phyloP scores from a whole-genome alignment of 2,329 filamentous ascomycete species.

The Alternaria triticimaculans region DNA sequence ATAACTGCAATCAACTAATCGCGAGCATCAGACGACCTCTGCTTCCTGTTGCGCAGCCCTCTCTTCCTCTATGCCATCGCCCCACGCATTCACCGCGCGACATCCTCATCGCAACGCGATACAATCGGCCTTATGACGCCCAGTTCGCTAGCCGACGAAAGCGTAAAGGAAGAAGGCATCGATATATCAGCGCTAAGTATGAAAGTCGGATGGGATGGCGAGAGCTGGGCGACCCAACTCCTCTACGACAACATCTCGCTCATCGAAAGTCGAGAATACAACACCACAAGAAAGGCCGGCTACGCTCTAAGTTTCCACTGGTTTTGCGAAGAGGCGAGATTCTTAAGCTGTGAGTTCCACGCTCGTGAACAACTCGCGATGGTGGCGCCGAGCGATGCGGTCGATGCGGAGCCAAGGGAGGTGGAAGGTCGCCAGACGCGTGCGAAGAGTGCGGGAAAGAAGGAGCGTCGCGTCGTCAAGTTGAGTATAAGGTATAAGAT shows the following conservation, averaged over 20 bases:
- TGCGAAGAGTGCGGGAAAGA: neutral
- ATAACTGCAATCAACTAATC: neutral
- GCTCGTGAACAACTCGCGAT: conserved; percentile 8
- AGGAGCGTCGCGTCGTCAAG: conserved; percentile 6
- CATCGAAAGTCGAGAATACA: conserved; percentile 13
- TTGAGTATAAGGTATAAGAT: conserved; percentile 9
- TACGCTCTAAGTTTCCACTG: conserved; percentile 13
- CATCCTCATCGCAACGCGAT: neutral
- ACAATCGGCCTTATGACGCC: neutral
- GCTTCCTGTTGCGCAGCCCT: conserved; percentile 12
- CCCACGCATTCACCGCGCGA: neutral
- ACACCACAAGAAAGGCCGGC: neutral
- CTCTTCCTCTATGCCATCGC: conserved; percentile 14
- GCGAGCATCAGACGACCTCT: conserved; percentile 5
- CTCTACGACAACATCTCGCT: conserved; percentile 1
- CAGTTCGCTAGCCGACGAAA: neutral
- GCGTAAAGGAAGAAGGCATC: neutral
- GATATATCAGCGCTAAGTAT: conserved; percentile 1
- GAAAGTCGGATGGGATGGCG: conserved; percentile 4
- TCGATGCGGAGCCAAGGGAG: neutral
- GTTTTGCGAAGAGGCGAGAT: conserved; percentile 19
- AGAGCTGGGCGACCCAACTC: conserved; percentile 13
- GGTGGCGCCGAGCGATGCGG: neutral
- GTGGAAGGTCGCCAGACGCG: neutral
- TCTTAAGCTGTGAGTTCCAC: conserved; percentile 11